phyloP scores from a whole-genome alignment of 2,329 filamentous ascomycete species.

The Rhynchosporium graminicola region DNA sequence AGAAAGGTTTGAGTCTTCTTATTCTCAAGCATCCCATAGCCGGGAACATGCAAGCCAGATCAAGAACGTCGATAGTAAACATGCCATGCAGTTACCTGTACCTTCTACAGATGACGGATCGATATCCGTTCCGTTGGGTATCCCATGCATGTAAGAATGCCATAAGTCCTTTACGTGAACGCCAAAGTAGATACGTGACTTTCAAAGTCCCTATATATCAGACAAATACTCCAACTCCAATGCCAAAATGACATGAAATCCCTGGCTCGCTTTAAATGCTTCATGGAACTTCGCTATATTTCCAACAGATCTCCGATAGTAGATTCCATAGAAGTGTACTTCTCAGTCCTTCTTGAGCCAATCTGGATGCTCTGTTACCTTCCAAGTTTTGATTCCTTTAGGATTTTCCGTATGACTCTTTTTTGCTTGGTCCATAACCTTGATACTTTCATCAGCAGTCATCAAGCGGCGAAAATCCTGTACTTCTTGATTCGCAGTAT shows the following conservation, averaged over 20 bases:
- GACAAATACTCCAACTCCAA: not conserved
- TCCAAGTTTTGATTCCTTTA: constrained; percentile 60
- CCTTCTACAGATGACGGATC: no score
- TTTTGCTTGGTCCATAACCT: constrained; percentile 53
- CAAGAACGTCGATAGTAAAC: no score
- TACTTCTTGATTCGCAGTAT: constrained; percentile 52
- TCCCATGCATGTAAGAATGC: not conserved
- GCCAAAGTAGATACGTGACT: not conserved
- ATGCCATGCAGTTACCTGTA: no score
- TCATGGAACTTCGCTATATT: not conserved
- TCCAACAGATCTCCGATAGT: no score
- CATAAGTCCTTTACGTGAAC: not conserved
- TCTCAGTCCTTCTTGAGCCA: constrained; percentile 48
- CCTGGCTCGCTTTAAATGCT: not conserved
- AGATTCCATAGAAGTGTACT: not conserved
- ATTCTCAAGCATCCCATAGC: no score
- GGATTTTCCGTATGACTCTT: constrained; percentile 57
- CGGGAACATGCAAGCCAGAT: no score
- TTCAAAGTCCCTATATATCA: not conserved
- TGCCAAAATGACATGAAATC: not conserved
- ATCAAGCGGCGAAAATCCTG: constrained; percentile 43
- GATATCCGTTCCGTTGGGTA: not conserved
- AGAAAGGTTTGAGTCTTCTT: no score
- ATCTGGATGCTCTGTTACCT: constrained; percentile 57
- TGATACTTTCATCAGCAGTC: constrained; percentile 37